Evolutionary conservation across 1,139 yeast genomes (phyloP), one percentile per base, ranked within the genome.

Genomic region (Geotrichum reessii): DNA sequence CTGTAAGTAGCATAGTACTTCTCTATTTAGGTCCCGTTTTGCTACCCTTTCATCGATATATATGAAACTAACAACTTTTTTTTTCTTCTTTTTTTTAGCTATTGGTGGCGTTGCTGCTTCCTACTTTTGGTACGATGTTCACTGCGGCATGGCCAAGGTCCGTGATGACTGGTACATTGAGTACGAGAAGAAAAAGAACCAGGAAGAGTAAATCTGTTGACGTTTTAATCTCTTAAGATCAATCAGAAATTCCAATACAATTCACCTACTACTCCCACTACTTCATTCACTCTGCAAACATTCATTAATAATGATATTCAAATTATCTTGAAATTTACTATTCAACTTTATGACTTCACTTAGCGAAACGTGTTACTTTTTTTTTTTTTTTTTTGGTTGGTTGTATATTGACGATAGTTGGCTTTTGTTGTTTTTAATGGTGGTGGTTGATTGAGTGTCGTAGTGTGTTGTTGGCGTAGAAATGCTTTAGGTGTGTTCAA

Each of bases 121-220:
- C 64, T 77, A 76, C 74, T 86, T 87, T 87, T 84, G 91, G 88
- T 82, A 83, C 81, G 83, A 64, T 44, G 77, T 75, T 80, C 97
- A 91, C 85, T 84, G 81, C 78, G 83, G 85, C 52, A 68, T 79
- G 65, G 86, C 89, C 63, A 80, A 79, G 66, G 81, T 78, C 72
- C 88, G 97, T 81, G 97, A 92, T 74, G 85, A 84, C 63, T 90
- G 84, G 83, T 92, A 92, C 76, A 86, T 88, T 65, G 80, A 86
- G 61, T 84, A 84, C 73, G 83, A 85, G 69, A 86, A 87, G 80
- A 82, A 86, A 78, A 85, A 82, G 72, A 81, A 82, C 67, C 90
- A 84, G 73, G 87, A 54, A n/a, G 60, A 82, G 63, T 78, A 67
- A 69, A 28, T 40, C 31, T 31, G 21, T 17, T 37, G 44, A 37